A percentile compares a stretch with the other conserved stretches of the same genome.
phyloP scores from a whole-genome alignment of 2,329 filamentous ascomycete species.

The Dichotomopilus funicola region DNA sequence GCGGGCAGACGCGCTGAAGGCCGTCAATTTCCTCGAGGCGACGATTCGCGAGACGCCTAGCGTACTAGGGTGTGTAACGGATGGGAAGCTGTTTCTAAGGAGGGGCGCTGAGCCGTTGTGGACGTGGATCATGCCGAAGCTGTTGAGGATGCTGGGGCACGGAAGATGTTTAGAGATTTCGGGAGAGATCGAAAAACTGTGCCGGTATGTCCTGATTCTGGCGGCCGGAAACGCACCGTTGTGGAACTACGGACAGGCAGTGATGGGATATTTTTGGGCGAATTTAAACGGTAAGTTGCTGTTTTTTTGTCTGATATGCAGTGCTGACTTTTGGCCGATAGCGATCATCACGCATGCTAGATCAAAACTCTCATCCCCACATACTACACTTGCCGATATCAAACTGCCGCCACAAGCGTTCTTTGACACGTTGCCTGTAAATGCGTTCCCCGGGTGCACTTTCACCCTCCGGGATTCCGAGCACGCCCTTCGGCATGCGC shows the following conservation, averaged over 20 bases:
- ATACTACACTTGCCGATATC: conserved; percentile 17
- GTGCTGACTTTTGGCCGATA: conserved; percentile 20
- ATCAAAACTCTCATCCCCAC: background rate
- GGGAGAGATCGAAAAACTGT: conserved; percentile 46
- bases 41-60: conserved; percentile 69
- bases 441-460: conserved; percentile 30
- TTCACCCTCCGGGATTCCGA: conserved; percentile 36
- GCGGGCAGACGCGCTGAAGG: conserved; percentile 58
- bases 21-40: conserved; percentile 68
- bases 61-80: conserved; percentile 49
- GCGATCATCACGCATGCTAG: conserved; percentile 21
- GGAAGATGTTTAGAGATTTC: conserved; percentile 41
- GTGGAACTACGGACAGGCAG: conserved; percentile 41
- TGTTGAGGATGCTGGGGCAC: conserved; percentile 52
- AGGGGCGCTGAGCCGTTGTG: conserved; percentile 57
- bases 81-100: conserved; percentile 39
- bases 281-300: conserved; percentile 39
- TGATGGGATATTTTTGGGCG: conserved; percentile 45
- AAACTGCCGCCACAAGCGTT: conserved; percentile 36
- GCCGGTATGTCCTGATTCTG: conserved; percentile 42
- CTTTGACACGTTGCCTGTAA: conserved; percentile 25
- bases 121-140: conserved; percentile 56
- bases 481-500: conserved; percentile 43
- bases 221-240: conserved; percentile 39
- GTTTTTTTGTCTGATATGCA: background rate